phyloP scores from a whole-genome alignment of 1,139 yeast species.

The Komagataea norvegica region DNA sequence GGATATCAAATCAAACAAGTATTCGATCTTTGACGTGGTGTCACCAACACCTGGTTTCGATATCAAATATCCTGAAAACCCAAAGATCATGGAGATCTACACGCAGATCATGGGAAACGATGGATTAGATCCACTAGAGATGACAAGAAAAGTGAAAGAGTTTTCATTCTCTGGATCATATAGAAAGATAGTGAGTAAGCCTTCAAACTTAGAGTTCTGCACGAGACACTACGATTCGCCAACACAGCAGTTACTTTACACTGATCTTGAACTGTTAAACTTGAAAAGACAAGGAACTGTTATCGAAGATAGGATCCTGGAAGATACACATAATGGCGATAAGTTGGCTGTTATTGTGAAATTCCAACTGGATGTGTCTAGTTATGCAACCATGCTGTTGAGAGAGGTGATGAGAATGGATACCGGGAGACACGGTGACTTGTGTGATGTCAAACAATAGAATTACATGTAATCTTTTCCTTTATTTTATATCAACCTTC shows the following conservation, averaged over 20 bases:
- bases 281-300: conserved; percentile 35
- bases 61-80: conserved; percentile 72
- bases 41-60: conserved; percentile 95
- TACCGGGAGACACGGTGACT: conserved; percentile 62
- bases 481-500: conserved; percentile 5
- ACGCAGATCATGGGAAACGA: conserved; percentile 73
- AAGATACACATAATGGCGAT: conserved; percentile 32
- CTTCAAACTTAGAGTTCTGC: conserved; percentile 59
- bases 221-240: conserved; percentile 58
- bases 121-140: conserved; percentile 74
- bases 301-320: conserved; percentile 25
- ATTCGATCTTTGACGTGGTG: conserved; percentile 75
- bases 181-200: conserved; percentile 68
- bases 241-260: conserved; percentile 66
- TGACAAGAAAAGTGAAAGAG: conserved; percentile 82
- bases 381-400: conserved; percentile 97
- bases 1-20: conserved; percentile 58
- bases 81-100: conserved; percentile 56
- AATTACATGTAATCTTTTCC: background rate
- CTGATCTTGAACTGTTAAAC: conserved; percentile 68
- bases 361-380: conserved; percentile 77
- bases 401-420: conserved; percentile 87
- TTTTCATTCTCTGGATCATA: conserved; percentile 91
- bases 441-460: conserved; percentile 33
- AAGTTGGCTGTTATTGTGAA: conserved; percentile 69